Evolutionary conservation across 768 basidiomycete genomes (phyloP), one percentile per base, ranked within the genome.

Genomic region (Austroboletus eburneus): DNA sequence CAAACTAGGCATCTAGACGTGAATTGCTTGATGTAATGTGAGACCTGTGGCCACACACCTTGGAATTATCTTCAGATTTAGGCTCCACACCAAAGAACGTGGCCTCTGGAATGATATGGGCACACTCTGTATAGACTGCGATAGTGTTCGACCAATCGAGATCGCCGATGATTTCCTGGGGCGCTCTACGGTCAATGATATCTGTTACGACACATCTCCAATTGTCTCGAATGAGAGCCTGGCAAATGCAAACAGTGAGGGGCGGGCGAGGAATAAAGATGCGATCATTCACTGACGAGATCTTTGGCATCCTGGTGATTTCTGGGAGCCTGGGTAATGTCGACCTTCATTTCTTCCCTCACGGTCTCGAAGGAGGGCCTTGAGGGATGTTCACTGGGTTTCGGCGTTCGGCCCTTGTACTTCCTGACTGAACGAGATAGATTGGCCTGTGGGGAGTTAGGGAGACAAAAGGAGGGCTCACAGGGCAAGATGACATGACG

Each of bases 181-280:
- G 41, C 12, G 25, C 37, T 10, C 16, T 12, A 13, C 4, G 1
- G 20, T 71, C 69, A 39, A 60, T 51, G 18, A 25, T 18, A 39
- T 61, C 63, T 12, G 64, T 62, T 7, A 70, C 48, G 9, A 68
- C 51, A 45, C 71, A 73, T 38, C 56, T 63, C 54, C 49, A 68
- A 5, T 55, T 58, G 46, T 73, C 70, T 24, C 71, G 66, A 35
- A 64, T 43, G 17, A 71, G 56, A 39, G 72, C 68, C 70, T 69
- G 18, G 43, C 12, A 42, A 51, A 24, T 29, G 35, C 2, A 13
- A 30, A n/a, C 29, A 30, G 16, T 37, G 29, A 45, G 38, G 43
- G 22, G 20, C 22, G 22, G 5, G 22, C 5, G 16, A 39, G 22
- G 10, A 35, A 43, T 35, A 41, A 21, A 24, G 39, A 22, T 32